phyloP scores from a whole-genome alignment of 345 rosid species.

The Brassica cretica region DNA sequence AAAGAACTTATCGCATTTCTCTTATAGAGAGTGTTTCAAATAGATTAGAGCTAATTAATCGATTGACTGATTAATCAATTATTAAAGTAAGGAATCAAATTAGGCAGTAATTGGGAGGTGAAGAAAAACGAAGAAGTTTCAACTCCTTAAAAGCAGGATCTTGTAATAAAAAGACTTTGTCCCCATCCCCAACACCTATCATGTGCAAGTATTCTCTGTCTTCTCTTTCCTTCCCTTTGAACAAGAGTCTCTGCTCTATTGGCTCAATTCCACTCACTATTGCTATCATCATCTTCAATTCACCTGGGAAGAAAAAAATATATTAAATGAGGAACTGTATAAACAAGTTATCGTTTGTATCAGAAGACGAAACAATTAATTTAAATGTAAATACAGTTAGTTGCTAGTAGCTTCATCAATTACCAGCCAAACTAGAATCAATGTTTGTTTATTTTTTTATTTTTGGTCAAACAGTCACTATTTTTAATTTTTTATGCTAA shows the following conservation, averaged over 20 bases:
- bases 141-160: slow-evolving; percentile 85
- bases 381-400: slow-evolving; percentile 11
- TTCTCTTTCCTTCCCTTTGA: slow-evolving; percentile 92
- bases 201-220: slow-evolving; percentile 79
- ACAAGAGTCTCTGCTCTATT: slow-evolving; percentile 75
- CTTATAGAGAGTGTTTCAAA: not conserved
- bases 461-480: not conserved
- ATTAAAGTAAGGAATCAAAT: not conserved
- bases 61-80: not conserved
- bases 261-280: slow-evolving; percentile 70
- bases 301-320: slow-evolving; percentile 47
- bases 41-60: slow-evolving; percentile 24
- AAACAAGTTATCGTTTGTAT: not conserved
- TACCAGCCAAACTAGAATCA: slow-evolving; percentile 5
- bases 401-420: not conserved
- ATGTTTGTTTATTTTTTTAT: not conserved
- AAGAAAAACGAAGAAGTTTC: slow-evolving; percentile 58
- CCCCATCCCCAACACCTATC: slow-evolving; percentile 87
- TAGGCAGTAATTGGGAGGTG: slow-evolving; percentile 37
- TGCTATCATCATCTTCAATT: slow-evolving; percentile 71
- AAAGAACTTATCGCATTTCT: slow-evolving; percentile 9
- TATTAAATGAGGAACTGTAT: not conserved
- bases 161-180: slow-evolving; percentile 70
- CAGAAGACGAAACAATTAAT: not conserved
- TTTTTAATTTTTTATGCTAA: not conserved